phyloP scores from a whole-genome alignment of 2,329 filamentous ascomycete genomes.

The Graphium sp. region DNA sequence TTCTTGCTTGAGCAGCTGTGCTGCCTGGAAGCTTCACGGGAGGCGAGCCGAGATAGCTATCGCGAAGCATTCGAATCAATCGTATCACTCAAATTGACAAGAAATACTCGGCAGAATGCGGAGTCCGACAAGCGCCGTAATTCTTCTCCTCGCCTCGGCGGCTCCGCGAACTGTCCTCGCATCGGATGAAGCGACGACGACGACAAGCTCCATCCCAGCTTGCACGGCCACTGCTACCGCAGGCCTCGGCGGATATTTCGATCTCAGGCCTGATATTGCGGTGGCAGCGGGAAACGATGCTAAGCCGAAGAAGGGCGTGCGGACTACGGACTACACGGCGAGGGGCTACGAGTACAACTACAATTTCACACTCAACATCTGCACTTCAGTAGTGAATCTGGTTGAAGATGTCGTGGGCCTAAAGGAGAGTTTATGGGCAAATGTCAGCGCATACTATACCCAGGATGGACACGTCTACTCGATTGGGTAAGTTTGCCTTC shows the following conservation, averaged over 20 bases:
- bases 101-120: no score
- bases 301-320: conserved; percentile 21
- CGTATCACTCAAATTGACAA: no score
- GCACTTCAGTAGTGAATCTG: conserved; percentile 54
- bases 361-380: conserved; percentile 77
- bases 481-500: conserved; percentile 54
- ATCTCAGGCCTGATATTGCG: conserved; percentile 37
- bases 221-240: conserved; percentile 36
- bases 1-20: no score
- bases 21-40: no score
- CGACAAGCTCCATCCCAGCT: conserved; percentile 24
- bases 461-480: conserved; percentile 50
- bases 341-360: conserved; percentile 61
- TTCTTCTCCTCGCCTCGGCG: conserved; percentile 16
- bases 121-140: no score
- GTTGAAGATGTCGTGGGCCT: conserved; percentile 48
- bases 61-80: no score
- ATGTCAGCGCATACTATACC: conserved; percentile 66
- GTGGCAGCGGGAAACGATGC: conserved; percentile 20
- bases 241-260: conserved; percentile 40
- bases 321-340: conserved; percentile 38
- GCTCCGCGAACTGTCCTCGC: conserved; percentile 11
- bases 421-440: conserved; percentile 43
- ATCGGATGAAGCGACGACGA: conserved; percentile 18
- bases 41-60: no score